These are phyloP conservation scores for Dipodascopsis uninucleata DNA, from an alignment of 805 yeast species.

Conservation along the genomic window DNA sequence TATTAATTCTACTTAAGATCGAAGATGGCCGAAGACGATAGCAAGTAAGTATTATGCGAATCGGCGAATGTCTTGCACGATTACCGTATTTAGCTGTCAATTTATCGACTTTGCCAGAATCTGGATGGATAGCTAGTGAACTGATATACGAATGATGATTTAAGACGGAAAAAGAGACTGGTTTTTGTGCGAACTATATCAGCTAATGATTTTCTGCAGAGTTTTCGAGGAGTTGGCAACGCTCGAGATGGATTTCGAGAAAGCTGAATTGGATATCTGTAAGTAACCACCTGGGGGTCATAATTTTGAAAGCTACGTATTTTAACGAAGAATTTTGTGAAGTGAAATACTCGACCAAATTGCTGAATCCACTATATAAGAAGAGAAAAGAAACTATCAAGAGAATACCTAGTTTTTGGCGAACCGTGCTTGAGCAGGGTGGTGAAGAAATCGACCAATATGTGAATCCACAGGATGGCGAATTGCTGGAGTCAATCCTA, in stretches of 20 bases:
- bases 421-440: constrained; percentile 74
- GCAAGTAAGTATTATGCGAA: no score
- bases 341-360: constrained; percentile 27
- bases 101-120: no score
- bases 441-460: constrained; percentile 76
- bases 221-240: constrained; percentile 28
- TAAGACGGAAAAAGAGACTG: no score
- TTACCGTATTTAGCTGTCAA: no score
- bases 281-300: constrained; percentile 17
- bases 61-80: no score
- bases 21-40: no score
- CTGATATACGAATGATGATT: no score
- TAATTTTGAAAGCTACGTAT: no score
- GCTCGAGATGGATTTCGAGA: constrained; percentile 29
- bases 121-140: no score
- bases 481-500: constrained; percentile 39
- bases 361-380: constrained; percentile 55
- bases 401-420: constrained; percentile 78
- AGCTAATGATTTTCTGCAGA: no score
- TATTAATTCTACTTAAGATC: no score
- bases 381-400: constrained; percentile 52
- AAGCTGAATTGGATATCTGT: constrained; percentile 31
- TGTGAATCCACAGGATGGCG: constrained; percentile 70
- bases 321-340: background rate
- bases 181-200: no score